Conservation (phyloP, 2,329 filamentous ascomycete genomes). For the Microdochium nivale region DNA sequence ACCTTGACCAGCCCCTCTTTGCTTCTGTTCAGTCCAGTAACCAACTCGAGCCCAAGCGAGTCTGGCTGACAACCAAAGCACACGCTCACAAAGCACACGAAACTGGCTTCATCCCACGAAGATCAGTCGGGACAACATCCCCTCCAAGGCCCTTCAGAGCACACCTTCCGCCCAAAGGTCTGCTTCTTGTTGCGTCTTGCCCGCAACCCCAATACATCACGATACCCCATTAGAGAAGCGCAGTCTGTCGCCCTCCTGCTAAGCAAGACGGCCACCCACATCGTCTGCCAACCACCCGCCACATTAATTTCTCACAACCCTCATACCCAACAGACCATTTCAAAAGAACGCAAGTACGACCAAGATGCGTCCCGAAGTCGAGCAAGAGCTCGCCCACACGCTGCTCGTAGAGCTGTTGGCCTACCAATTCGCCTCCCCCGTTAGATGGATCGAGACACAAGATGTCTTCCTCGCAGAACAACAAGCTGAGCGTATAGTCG, state of each 20-base stretch:
- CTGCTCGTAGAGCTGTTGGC: constrained; percentile 96
- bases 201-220: not conserved
- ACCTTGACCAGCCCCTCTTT: not conserved
- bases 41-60: constrained; percentile 1
- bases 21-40: not conserved
- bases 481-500: constrained; percentile 92
- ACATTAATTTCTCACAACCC: not conserved
- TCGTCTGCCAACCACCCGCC: not conserved
- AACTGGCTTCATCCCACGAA: not conserved
- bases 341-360: constrained; percentile 1
- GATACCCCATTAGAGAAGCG: not conserved
- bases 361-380: constrained; percentile 93
- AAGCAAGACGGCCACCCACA: not conserved
- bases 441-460: constrained; percentile 99
- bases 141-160: not conserved
- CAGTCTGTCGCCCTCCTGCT: no score
- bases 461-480: constrained; percentile 98
- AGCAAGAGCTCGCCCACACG: constrained; percentile 98
- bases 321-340: not conserved
- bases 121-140: not conserved
- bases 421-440: constrained; percentile 97
- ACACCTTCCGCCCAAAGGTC: not conserved
- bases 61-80: not conserved
- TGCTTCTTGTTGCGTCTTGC: not conserved
- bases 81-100: not conserved